A percentile compares a stretch with the other conserved stretches of the same genome.
phyloP scores from a whole-genome alignment of 2,329 filamentous ascomycete genomes.

The Colletotrichum sansevieriae region DNA sequence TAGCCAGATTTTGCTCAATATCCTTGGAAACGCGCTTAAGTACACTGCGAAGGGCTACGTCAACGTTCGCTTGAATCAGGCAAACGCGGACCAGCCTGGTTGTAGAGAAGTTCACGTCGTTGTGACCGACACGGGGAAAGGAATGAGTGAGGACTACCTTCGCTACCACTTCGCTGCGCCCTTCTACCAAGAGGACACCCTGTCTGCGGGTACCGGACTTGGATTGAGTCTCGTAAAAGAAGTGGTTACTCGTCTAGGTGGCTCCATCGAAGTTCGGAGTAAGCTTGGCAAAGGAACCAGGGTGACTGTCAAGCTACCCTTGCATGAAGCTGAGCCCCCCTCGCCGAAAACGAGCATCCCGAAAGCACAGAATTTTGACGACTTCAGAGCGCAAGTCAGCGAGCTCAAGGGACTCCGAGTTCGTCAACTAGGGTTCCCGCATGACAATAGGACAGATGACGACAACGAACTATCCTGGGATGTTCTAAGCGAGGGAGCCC shows the following conservation, averaged over 20 bases:
- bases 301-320: conserved; percentile 50
- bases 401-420: conserved; percentile 51
- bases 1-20: conserved; percentile 70
- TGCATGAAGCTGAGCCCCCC: conserved; percentile 39
- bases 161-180: conserved; percentile 71
- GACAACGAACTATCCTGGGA: conserved; percentile 17
- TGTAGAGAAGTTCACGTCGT: conserved; percentile 52
- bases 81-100: background rate
- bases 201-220: conserved; percentile 72
- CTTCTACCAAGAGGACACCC: conserved; percentile 73
- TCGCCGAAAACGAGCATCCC: conserved; percentile 8
- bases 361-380: conserved; percentile 43
- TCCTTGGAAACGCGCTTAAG: conserved; percentile 74
- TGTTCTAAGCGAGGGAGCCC: conserved; percentile 38
- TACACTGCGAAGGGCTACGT: conserved; percentile 61
- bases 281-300: conserved; percentile 53
- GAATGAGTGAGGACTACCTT: conserved; percentile 74
- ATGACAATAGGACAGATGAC: background rate
- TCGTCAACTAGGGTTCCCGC: conserved; percentile 44
- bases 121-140: conserved; percentile 74
- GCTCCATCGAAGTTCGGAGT: conserved; percentile 70
- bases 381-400: conserved; percentile 47
- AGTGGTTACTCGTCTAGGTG: conserved; percentile 70
- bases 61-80: conserved; percentile 44
- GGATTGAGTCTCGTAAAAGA: conserved; percentile 74